Percentiles rank a stretch among this genome's conserved stretches.
Conservation (phyloP, 2,329 filamentous ascomycete species). For the Penicillium sumatraense region DNA sequence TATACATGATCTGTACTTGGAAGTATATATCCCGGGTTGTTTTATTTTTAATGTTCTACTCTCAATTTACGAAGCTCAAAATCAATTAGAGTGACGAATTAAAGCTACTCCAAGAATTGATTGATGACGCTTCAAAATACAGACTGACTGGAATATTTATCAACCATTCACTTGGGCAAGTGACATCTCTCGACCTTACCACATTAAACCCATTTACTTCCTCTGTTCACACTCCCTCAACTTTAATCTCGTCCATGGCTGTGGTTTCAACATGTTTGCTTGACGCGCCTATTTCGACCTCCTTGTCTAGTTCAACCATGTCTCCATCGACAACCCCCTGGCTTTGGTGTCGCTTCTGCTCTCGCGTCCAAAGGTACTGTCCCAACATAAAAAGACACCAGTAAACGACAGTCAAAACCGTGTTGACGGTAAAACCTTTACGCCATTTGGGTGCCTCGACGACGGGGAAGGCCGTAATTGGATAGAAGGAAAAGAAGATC, state of each 20-base stretch:
- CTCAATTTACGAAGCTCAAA: neutral
- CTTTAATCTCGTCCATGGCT: neutral
- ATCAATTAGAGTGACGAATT: neutral
- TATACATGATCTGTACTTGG: too few relatives aligned
- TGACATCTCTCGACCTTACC: neutral
- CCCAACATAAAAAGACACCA: slow-evolving; percentile 18
- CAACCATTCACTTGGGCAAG: neutral
- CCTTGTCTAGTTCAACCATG: neutral
- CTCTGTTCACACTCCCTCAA: neutral
- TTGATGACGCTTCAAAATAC: neutral
- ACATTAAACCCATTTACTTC: neutral
- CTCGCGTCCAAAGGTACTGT: slow-evolving; percentile 19
- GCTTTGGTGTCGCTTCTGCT: slow-evolving; percentile 7
- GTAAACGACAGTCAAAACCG: slow-evolving; percentile 14
- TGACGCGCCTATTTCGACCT: neutral
- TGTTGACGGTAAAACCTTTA: slow-evolving; percentile 19
- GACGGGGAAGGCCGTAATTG: slow-evolving; percentile 18
- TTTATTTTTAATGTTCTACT: neutral
- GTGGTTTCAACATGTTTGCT: neutral
- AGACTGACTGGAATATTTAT: neutral
- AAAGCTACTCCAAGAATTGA: neutral
- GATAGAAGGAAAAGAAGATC: slow-evolving; percentile 22
- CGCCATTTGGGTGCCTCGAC: slow-evolving; percentile 16
- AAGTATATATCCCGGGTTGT: neutral
- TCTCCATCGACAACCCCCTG: slow-evolving; percentile 3